Evolutionary conservation across 2,329 filamentous ascomycete species (phyloP).

Genomic region (Alternaria sp.): DNA sequence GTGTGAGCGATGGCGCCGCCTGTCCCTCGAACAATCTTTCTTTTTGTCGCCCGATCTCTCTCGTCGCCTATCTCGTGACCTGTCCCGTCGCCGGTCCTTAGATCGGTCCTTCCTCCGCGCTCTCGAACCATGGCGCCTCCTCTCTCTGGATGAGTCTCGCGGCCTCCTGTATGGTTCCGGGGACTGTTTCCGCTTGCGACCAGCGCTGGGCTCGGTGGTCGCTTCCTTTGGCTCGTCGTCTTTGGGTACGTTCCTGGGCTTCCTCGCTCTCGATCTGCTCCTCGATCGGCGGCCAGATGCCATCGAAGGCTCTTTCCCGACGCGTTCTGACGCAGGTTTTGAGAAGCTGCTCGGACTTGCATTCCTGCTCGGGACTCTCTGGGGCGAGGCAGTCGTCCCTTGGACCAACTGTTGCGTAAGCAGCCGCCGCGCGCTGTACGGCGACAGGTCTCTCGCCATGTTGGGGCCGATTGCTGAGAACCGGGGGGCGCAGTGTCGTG

Average conservation of each 20-base stretch:
- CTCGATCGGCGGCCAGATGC: slow-evolving; percentile 23
- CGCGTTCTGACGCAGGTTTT: slow-evolving; percentile 22
- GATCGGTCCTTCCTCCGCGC: slow-evolving; percentile 24
- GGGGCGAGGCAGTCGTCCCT: slow-evolving; percentile 26
- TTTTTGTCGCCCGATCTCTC: slow-evolving; percentile 17
- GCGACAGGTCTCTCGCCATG: slow-evolving; percentile 45
- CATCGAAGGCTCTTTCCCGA: slow-evolving; percentile 22
- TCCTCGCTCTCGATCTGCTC: slow-evolving; percentile 27
- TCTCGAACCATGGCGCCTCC: slow-evolving; percentile 22
- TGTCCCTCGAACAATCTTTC: slow-evolving; percentile 31
- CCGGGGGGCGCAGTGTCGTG: slow-evolving; percentile 15
- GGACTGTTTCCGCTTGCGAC: slow-evolving; percentile 30
- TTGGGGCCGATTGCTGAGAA: slow-evolving; percentile 14
- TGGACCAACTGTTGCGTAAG: slow-evolving; percentile 40
- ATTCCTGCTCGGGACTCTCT: slow-evolving; percentile 27
- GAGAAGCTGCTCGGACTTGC: slow-evolving; percentile 21
- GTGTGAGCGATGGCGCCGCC: slow-evolving; percentile 29
- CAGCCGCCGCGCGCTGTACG: slow-evolving; percentile 44
- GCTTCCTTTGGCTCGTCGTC: slow-evolving; percentile 28
- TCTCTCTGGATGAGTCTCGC: slow-evolving; percentile 28
- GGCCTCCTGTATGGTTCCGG: slow-evolving; percentile 43
- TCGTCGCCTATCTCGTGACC: slow-evolving; percentile 27
- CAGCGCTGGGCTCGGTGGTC: slow-evolving; percentile 21
- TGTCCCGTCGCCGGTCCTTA: slow-evolving; percentile 28
- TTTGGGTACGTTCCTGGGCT: slow-evolving; percentile 21